Evolutionary conservation across 2,329 filamentous ascomycete genomes (phyloP).

Genomic region (Aspergillus puulaauensis): DNA sequence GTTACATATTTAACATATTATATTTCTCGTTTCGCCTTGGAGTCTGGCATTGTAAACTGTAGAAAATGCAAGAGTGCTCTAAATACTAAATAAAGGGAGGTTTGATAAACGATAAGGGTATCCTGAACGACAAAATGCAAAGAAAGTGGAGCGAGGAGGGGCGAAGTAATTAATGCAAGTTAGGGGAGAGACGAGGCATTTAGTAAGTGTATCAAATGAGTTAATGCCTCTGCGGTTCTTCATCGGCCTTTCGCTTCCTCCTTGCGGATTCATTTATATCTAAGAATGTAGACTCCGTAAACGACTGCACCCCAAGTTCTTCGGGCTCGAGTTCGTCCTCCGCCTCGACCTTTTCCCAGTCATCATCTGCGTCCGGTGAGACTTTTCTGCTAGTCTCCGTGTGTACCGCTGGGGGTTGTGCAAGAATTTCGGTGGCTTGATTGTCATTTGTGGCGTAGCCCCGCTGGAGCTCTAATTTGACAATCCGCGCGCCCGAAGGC

Average conservation of each 20-base stretch:
- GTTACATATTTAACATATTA: background rate
- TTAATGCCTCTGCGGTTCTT: constrained; percentile 24
- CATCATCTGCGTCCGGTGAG: constrained; percentile 33
- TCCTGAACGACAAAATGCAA: background rate
- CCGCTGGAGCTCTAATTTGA: constrained; percentile 41
- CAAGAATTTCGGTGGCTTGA: background rate
- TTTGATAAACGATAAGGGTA: constrained; percentile 9
- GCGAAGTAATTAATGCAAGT: background rate
- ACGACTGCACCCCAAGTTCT: constrained; percentile 30
- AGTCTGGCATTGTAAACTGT: background rate
- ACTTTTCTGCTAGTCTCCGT: background rate
- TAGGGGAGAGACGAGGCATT: background rate
- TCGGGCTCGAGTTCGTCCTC: constrained; percentile 34
- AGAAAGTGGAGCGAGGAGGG: constrained; percentile 13
- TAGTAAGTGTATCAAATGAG: background rate
- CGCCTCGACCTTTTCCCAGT: constrained; percentile 44
- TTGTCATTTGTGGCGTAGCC: constrained; percentile 16
- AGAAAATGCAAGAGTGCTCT: background rate
- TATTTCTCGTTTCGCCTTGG: background rate
- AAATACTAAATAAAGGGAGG: background rate
- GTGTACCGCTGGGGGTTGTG: background rate
- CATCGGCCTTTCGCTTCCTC: constrained; percentile 33
- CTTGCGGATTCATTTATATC: constrained; percentile 23
- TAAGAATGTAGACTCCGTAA: constrained; percentile 34
- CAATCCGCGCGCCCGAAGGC: constrained; percentile 56